These are phyloP conservation scores for Coleophoma eucalyptorum DNA, from an alignment of 2,329 filamentous ascomycete genomes.

Conservation along the genomic window DNA sequence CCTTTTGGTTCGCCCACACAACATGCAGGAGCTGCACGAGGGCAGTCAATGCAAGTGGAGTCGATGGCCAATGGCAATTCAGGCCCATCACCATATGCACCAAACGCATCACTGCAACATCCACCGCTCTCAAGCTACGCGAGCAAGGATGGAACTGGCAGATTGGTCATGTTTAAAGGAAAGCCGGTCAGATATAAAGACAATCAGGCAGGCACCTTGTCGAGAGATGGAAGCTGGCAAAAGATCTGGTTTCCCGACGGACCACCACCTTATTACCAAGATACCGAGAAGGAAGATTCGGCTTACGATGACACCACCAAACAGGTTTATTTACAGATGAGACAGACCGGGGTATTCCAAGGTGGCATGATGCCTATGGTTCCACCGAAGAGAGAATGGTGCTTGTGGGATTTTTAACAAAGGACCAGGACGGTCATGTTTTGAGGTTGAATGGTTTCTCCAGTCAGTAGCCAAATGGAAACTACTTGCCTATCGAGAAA, in stretches of 20 bases:
- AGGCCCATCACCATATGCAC: slow-evolving; percentile 2
- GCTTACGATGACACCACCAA: slow-evolving; percentile 57
- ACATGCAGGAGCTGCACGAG: neutral
- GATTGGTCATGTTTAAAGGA: slow-evolving; percentile 58
- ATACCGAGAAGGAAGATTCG: slow-evolving; percentile 56
- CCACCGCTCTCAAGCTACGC: slow-evolving; percentile 16
- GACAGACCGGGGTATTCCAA: slow-evolving; percentile 63
- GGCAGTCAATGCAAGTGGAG: neutral
- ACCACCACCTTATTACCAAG: slow-evolving; percentile 56
- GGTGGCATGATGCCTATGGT: slow-evolving; percentile 70
- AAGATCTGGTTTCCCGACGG: slow-evolving; percentile 74
- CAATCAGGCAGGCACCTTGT: slow-evolving; percentile 43
- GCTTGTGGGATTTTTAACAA: slow-evolving; percentile 64
- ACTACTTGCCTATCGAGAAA: neutral
- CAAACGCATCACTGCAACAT: slow-evolving; percentile 2
- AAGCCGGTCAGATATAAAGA: slow-evolving; percentile 57
- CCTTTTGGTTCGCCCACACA: neutral
- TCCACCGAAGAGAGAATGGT: slow-evolving; percentile 75
- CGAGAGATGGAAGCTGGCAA: slow-evolving; percentile 50
- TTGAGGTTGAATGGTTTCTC: no score
- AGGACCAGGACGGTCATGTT: no score
- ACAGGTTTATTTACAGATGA: slow-evolving; percentile 61
- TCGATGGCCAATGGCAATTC: neutral
- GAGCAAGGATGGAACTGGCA: slow-evolving; percentile 21
- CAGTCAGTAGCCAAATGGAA: slow-evolving; percentile 13